Base-by-base conservation (phyloP, 169 alveolate genomes). In the Toxoplasma gondii region DNA sequence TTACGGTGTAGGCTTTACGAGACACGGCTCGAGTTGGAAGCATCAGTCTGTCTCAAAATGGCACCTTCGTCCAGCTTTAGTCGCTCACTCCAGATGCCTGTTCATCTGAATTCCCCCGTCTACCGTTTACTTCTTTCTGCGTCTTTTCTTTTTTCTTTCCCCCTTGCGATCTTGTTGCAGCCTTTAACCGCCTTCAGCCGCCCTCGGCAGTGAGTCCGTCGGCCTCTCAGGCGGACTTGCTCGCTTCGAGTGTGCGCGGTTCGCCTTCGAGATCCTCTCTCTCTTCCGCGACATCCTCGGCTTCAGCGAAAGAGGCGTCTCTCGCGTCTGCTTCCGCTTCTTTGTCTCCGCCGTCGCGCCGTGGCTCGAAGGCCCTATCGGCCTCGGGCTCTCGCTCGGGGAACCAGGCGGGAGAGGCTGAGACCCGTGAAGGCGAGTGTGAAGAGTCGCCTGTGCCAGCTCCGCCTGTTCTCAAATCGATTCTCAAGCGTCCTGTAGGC, bases 121-220 rank as follows among this genome's bases (percentile, higher is more conserved):
- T 12, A 49, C 29, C n/a, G n/a, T 16, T 64, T 64, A 1, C 24
- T 4, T 31, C n/a, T 16, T 7, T 64, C 74, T 19, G 29, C 1
- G 31, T 19, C n/a, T 78, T 16, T 78, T 45, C n/a, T 82, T 82
- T 36, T 27, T 10, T 82, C 67, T 41, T 39, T 24, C 12, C 24
- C 34, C 49, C 88, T 34, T 4, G 58, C 36, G 10, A 5, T 31
- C 7, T 31, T 38, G n/a, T 19, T 49, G 27, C 67, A 82, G 90
- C 90, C 38, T 82, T 82, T 67, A 38, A 82, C 67, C 64, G 90
- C 38, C 90, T 82, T 12, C 90, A 82, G 36, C 90, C 90, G 38
- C 90, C 90, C 10, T 82, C 69, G 38, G 90, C 90, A 44, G 90
- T 82, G 43, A 43, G 90, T 31, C 90, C 90, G 31, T 22, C 84